phyloP scores from a whole-genome alignment of 306 rosid genomes.

The Alnus rubra region DNA sequence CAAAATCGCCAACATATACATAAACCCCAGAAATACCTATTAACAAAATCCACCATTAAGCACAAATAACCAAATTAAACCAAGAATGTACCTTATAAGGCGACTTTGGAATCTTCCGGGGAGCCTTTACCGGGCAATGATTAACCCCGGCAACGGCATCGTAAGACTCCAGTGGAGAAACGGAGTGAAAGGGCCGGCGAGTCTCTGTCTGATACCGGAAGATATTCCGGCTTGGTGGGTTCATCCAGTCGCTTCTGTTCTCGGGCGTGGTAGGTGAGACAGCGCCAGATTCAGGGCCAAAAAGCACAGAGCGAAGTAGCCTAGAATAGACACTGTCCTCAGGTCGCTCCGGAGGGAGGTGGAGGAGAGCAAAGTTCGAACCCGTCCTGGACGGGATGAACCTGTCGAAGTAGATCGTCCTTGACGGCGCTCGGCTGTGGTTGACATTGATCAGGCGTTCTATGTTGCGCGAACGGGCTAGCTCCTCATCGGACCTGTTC shows the following conservation, averaged over 20 bases:
- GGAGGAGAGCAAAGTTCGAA: slow-evolving; percentile 72
- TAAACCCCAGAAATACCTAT: slow-evolving; percentile 13
- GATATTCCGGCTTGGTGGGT: slow-evolving; percentile 71
- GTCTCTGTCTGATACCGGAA: slow-evolving; percentile 93
- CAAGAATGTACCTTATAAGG: slow-evolving; percentile 72
- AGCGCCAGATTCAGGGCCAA: slow-evolving; percentile 75
- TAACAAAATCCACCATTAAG: slow-evolving; percentile 7
- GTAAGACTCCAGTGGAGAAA: slow-evolving; percentile 74
- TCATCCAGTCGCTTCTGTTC: slow-evolving; percentile 48
- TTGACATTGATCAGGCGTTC: slow-evolving; percentile 73
- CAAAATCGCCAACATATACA: slow-evolving; percentile 7
- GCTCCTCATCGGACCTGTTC: slow-evolving; percentile 42
- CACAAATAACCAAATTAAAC: background rate
- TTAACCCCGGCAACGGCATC: slow-evolving; percentile 63
- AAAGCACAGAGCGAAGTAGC: slow-evolving; percentile 73
- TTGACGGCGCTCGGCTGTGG: slow-evolving; percentile 72
- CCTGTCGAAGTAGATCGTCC: slow-evolving; percentile 89
- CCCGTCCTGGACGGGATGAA: slow-evolving; percentile 89
- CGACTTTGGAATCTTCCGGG: slow-evolving; percentile 88
- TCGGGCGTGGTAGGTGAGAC: slow-evolving; percentile 64
- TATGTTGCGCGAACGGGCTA: slow-evolving; percentile 60
- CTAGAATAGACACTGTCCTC: slow-evolving; percentile 74
- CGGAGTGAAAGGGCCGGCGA: slow-evolving; percentile 75
- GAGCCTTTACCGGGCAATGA: slow-evolving; percentile 74
- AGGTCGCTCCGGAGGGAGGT: slow-evolving; percentile 50